phyloP scores from a whole-genome alignment of 108 stramenopile species.

The Nitzschia inconspicua region DNA sequence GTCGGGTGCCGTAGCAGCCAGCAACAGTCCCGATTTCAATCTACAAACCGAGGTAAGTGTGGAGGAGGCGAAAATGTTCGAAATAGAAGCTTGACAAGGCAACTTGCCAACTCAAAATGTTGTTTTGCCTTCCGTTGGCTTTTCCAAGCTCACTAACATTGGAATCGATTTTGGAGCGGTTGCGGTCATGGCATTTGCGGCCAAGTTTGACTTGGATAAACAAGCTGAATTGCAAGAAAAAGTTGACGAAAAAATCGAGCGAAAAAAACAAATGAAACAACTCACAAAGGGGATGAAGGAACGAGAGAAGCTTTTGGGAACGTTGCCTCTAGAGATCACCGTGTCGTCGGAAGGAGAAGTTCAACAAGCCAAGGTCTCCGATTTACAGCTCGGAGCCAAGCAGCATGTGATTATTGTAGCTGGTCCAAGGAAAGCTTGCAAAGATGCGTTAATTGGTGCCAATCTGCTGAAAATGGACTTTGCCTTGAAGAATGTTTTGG shows the following conservation, averaged over 20 bases:
- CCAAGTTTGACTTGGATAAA: slow-evolving; percentile 65
- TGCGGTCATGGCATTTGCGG: slow-evolving; percentile 51
- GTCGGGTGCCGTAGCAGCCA: slow-evolving; percentile 52
- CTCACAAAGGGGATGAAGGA: slow-evolving; percentile 51
- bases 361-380: slow-evolving; percentile 41
- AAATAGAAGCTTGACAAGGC: background rate
- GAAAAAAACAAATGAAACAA: slow-evolving; percentile 51
- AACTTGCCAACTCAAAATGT: background rate
- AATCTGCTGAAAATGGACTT: slow-evolving; percentile 80
- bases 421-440: slow-evolving; percentile 67
- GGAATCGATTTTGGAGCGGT: slow-evolving; percentile 88
- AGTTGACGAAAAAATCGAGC: slow-evolving; percentile 63
- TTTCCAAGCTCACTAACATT: slow-evolving; percentile 49
- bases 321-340: slow-evolving; percentile 55
- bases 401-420: slow-evolving; percentile 84
- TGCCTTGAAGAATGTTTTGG: slow-evolving; percentile 73
- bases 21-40: slow-evolving; percentile 62
- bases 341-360: slow-evolving; percentile 53
- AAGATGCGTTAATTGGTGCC: slow-evolving; percentile 74
- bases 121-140: background rate
- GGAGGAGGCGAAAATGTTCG: background rate
- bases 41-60: slow-evolving; percentile 58
- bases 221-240: slow-evolving; percentile 46
- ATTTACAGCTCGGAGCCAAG: slow-evolving; percentile 61
- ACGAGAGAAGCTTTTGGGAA: slow-evolving; percentile 39